phyloP scores from a whole-genome alignment of 1,139 yeast species.

The Saccharomycopsis crataegensis region DNA sequence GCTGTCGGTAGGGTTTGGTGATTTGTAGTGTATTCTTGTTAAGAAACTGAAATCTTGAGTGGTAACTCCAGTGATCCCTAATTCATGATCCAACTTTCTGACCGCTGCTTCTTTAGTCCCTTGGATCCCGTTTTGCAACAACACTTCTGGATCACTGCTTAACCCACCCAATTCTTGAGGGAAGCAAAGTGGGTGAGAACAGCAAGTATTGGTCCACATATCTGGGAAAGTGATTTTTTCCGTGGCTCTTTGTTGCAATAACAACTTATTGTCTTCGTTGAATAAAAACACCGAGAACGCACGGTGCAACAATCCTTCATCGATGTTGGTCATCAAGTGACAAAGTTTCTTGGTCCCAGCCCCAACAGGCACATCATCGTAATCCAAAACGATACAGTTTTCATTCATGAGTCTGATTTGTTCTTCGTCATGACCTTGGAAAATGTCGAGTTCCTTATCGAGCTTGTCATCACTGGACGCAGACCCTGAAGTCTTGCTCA shows the following conservation, averaged over 20 bases:
- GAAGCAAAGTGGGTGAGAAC: constrained; percentile 92
- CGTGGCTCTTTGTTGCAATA: constrained; percentile 89
- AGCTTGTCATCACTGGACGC: constrained; percentile 24
- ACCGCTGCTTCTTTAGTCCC: constrained; percentile 90
- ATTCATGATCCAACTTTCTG: constrained; percentile 85
- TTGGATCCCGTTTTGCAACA: constrained; percentile 48
- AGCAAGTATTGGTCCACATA: constrained; percentile 98
- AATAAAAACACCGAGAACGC: constrained; percentile 93
- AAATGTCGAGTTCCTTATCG: constrained; percentile 28
- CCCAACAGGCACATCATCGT: constrained; percentile 80
- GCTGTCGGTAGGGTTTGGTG: constrained; percentile 64
- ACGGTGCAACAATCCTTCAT: constrained; percentile 80
- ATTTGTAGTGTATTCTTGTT: constrained; percentile 91
- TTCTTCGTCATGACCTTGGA: constrained; percentile 85
- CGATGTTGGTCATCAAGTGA: constrained; percentile 83
- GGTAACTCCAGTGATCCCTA: constrained; percentile 75
- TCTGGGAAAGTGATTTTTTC: constrained; percentile 95
- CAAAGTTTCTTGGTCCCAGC: constrained; percentile 92
- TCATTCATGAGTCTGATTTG: constrained; percentile 95
- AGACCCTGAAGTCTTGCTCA: constrained; percentile 40
- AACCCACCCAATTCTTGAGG: constrained; percentile 64
- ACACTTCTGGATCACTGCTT: constrained; percentile 28
- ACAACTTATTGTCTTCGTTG: constrained; percentile 64
- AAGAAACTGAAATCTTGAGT: constrained; percentile 65
- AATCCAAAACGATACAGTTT: constrained; percentile 87